Percentiles rank a stretch among this genome's conserved stretches.
phyloP scores from a whole-genome alignment of 768 basidiomycete genomes.

The Leccinum incarnatum region DNA sequence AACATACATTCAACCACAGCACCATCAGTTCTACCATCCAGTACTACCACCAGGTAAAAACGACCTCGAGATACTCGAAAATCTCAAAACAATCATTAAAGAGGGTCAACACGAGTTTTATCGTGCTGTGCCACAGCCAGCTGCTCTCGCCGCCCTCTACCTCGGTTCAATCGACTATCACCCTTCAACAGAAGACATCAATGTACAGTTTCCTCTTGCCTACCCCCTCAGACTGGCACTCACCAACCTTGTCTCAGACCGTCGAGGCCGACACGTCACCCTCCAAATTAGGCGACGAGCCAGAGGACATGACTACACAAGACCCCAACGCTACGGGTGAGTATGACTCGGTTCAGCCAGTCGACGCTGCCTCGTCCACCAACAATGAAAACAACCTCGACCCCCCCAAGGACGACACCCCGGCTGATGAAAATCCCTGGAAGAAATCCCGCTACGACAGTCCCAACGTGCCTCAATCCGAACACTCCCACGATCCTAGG shows the following conservation, averaged over 20 bases:
- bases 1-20: constrained; percentile 32
- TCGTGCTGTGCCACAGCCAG: constrained; percentile 63
- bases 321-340: constrained; percentile 27
- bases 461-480: constrained; percentile 13
- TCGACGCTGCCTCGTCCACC: constrained; percentile 15
- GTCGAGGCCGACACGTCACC: constrained; percentile 19
- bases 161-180: constrained; percentile 42
- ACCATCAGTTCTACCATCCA: constrained; percentile 27
- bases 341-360: constrained; percentile 23
- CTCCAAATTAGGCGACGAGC: constrained; percentile 18
- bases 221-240: neutral
- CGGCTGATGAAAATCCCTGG: constrained; percentile 28
- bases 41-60: constrained; percentile 52
- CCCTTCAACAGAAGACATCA: constrained; percentile 18
- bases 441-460: constrained; percentile 27
- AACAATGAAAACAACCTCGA: constrained; percentile 20
- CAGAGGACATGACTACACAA: constrained; percentile 7
- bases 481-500: constrained; percentile 11
- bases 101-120: constrained; percentile 71
- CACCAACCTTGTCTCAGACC: constrained; percentile 19
- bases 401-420: constrained; percentile 32
- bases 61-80: constrained; percentile 73
- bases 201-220: constrained; percentile 32
- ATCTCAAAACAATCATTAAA: constrained; percentile 71
- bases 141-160: constrained; percentile 61